These are phyloP conservation scores for Arabidopsis thaliana DNA, from an alignment of 345 rosid species.

Conservation along the genomic window TAIR10.1 NC_003076.8:22192001-22192500, in stretches of 20 bases:
- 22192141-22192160: background rate
- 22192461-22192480: background rate
- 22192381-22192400: no score
- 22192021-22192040: slow-evolving; percentile 34
- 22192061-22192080: slow-evolving; percentile 35
- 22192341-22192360: background rate
- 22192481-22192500: background rate
- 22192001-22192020: slow-evolving; percentile 20
- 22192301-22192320: no score
- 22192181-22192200: background rate
- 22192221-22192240: background rate
- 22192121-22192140: slow-evolving; percentile 11
- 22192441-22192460: background rate
- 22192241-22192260: background rate
- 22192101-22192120: slow-evolving; percentile 7
- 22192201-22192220: background rate
- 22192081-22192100: slow-evolving; percentile 3
- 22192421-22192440: background rate
- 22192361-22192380: no score
- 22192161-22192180: background rate
- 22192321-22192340: no score
- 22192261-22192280: slow-evolving; percentile 1
- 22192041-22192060: slow-evolving; percentile 40
- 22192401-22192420: background rate
- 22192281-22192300: background rate